A percentile compares a stretch with the other conserved stretches of the same genome.
Conservation (phyloP, 2,329 filamentous ascomycete species). For the Aureobasidium lini region DNA sequence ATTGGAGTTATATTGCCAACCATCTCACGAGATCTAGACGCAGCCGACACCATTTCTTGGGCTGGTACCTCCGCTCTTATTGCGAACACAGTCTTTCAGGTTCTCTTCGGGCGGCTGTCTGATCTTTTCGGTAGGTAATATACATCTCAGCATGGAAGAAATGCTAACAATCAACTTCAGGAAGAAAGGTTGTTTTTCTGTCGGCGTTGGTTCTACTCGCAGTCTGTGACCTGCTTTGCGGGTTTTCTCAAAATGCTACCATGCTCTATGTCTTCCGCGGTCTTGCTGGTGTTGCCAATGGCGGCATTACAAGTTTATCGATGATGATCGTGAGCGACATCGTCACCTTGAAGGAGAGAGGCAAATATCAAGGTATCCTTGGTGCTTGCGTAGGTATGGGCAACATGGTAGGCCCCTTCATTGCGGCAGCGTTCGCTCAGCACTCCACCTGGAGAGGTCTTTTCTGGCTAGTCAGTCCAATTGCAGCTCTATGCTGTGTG, state of each 20-base stretch:
- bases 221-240: background rate
- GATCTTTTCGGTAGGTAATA: background rate
- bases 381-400: conserved; percentile 39
- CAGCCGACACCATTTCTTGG: background rate
- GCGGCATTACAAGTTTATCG: conserved; percentile 51
- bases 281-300: conserved; percentile 54
- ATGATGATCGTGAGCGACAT: conserved; percentile 58
- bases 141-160: background rate
- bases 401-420: conserved; percentile 41
- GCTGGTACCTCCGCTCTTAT: background rate
- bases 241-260: conserved; percentile 33
- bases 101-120: background rate
- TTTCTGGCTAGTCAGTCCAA: conserved; percentile 47
- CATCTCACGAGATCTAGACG: background rate
- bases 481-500: conserved; percentile 40
- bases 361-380: conserved; percentile 44
- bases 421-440: conserved; percentile 40
- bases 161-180: background rate
- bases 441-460: conserved; percentile 38
- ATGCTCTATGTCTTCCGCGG: conserved; percentile 57
- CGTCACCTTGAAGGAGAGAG: conserved; percentile 51
- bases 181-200: background rate
- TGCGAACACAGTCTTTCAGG: background rate
- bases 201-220: background rate
- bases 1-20: background rate